Evolutionary conservation across 805 yeast genomes (phyloP), one percentile per base, ranked within the genome.

Genomic region (Candida pseudoglaebosa): DNA sequence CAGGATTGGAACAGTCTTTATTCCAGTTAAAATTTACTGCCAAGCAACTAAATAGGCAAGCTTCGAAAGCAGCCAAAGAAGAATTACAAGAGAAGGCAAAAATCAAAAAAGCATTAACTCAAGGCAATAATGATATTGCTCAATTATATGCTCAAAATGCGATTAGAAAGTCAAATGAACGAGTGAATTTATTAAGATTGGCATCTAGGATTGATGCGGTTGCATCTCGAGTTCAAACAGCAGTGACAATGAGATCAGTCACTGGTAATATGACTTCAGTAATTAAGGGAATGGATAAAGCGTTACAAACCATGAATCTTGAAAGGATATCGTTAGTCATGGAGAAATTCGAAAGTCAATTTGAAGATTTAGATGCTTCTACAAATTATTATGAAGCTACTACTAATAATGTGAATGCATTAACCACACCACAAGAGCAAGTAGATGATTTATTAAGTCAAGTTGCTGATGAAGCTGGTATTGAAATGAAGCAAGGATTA

Each of bases 401-500:
- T 39, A 89, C 97, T 8, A 82, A 82, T 43, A 85, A 82, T 41
- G 87, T 93, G 38, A 88, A 86, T 52, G 96, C 96, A 0, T 74
- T 85, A 38, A 75, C 84, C 26, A 90, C 95, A 4, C 98, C 97
- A 5, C 96, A 88, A 58, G 98, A 91, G 41, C 93, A 90, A 46
- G 99, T 91, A 24, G 97, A 93, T 56, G 76, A 83, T 43, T 69
- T 91, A 55, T 76, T 91, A 85, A 88, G 74, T 54, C 88, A 86
- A 59, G 90, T 93, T 12, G 98, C 98, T 0, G 98, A 91, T 57
- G 98, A 91, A 57, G 97, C 96, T 0, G 99, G 99, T 2, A 70
- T 93, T 31, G 98, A 93, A 57, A 71, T 90, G 69, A 82, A 82
- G 52, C 97, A 90, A 52, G 83, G 87, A 36, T 77, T 95, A 45